Base-by-base conservation (phyloP, 1,284 basidiomycete species). In the Apiotrichum domesticum region DNA sequence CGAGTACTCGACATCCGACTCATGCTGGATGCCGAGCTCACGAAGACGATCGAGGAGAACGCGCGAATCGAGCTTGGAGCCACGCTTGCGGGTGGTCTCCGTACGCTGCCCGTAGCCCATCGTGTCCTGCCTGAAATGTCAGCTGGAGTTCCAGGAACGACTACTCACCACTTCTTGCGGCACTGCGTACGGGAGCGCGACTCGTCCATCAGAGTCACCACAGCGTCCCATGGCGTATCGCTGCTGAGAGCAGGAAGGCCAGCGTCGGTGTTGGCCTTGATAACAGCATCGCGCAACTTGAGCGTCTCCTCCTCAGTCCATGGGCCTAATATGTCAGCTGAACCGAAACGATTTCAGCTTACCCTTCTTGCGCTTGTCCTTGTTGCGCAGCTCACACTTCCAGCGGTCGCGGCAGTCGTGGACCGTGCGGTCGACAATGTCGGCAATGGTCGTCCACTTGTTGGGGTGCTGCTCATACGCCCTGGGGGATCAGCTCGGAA, bases 391-490 rank as follows among this genome's bases (percentile, higher is more conserved):
- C 52, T 69, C 63, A 40, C 68, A 65, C 43, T 55, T 62, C 55
- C 65, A 75, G 33, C 71, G 57, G 56, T 71, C 69, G 39, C 71
- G 50, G 57, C 71, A 73, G 54, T 72, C 73, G 33, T 57, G 43
- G 43, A 67, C 65, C 1, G 69, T 66, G 32, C 73, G 56, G 29
- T 67, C 69, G 21, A 75, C 68, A 7, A 61, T 52, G 2, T 58
- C 54, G 2, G 68, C 65, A 32, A 75, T 69, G 51, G 64, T 70
- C 9, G 58, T 56, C 73, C 73, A 75, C 55, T 65, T 52, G 15
- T 63, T 62, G 0, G 67, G 70, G 41, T 66, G 52, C 9, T 57
- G 32, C 29, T 57, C 57, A 46, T 67, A 67, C 15, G 67, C 68
- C 6, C 70, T 72, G 59, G 9, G 5, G 1, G 45, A 13, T 56